Evolutionary conservation across 2,329 filamentous ascomycete genomes (phyloP), one percentile per base, ranked within the genome.

Genomic region (Verticillium albo-atrum): DNA sequence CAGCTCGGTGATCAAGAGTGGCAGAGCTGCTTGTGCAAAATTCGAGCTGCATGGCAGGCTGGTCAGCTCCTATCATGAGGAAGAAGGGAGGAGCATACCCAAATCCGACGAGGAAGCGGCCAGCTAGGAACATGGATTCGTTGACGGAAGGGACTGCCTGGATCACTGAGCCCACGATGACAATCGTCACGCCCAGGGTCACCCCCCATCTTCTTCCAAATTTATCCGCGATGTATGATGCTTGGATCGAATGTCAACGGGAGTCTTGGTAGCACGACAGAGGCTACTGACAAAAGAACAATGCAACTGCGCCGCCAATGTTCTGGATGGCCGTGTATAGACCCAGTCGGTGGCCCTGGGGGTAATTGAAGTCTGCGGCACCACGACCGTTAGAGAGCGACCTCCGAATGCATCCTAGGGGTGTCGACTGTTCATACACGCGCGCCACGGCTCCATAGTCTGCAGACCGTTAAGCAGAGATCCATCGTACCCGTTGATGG

Each of bases 301-400:
- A 81, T 26, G 81, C 81, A 51, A 75, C 72, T 61, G 87, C 77
- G 59, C 81, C 82, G 53, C 84, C 84, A 42, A 87, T 79, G 64
- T 83, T 83, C 71, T 87, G 87, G 62, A 83, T 79, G 7, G 84
- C 82, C 9, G 79, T 79, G 3, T 87, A 75, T 32, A 87, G 76
- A 56, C 85, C 85, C 7, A 79, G 71, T 68, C 70, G 64, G 60
- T 72, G 67, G 63, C 78, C 69, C 68, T 77, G 42, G 1, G 75
- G 82, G 59, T 80, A 55, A 30, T 73, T 71, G 64, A 85, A 85
- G 68, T 77, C 79, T 23, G 68, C 66, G 66, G 78, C 71, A 78
- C 78, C 82, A 26, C 69, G 68, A 1, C 74, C 63, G 64, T 78
- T 76, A 65, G 75, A 74, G 76, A 5, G 77, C 74, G 7, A 68